Evolutionary conservation across 345 rosid species (phyloP), one percentile per base, ranked within the genome.

Genomic region (Carallia brachiata): DNA sequence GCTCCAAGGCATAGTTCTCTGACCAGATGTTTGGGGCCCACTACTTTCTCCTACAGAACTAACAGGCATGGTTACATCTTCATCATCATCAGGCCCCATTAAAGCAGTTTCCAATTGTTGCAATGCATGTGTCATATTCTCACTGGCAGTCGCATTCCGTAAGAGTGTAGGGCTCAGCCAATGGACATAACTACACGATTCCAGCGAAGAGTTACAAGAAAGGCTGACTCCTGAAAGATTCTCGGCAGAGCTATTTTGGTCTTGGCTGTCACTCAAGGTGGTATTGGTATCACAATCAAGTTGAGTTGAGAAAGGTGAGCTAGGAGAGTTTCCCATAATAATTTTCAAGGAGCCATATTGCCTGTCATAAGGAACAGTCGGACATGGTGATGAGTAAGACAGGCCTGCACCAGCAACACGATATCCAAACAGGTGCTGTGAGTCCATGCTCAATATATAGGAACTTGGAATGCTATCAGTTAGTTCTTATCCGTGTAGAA

Each of bases 41-140:
- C 69, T 70, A 70, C 69, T 76, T 60, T 60, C 75, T 36, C 75
- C 72, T 6, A 0, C 2, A 37, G 79, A 69, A 71, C 59, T 28
- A 70, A 61, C 18, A n/a, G 81, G 62, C 1, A 60, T 58, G 17
- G 70, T 67, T 28, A 74, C 71, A 17, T 71, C 83, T 36, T 80
- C 87, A 15, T 63, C 79, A 34, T 68, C 83, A 28, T 85, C 85
- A 17, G 84, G 79, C 15, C 60, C 87, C 90, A 86, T 86, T 7
- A 85, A 79, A 69, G 80, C 82, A 30, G 81, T 84, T 81, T 85
- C 84, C 48, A 83, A 69, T 75, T 82, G 81, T 72, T 72, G 83
- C 70, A 85, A 65, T 50, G 75, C 73, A 58, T 80, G 75, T 67
- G 73, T 77, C 65, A 80, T 75, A 60, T 69, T 69, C 36, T 66